Evolutionary conservation across 495 filamentous ascomycete species (phyloP), one percentile per base, ranked within the genome.

Genomic region (Penicillium crystallinum): DNA sequence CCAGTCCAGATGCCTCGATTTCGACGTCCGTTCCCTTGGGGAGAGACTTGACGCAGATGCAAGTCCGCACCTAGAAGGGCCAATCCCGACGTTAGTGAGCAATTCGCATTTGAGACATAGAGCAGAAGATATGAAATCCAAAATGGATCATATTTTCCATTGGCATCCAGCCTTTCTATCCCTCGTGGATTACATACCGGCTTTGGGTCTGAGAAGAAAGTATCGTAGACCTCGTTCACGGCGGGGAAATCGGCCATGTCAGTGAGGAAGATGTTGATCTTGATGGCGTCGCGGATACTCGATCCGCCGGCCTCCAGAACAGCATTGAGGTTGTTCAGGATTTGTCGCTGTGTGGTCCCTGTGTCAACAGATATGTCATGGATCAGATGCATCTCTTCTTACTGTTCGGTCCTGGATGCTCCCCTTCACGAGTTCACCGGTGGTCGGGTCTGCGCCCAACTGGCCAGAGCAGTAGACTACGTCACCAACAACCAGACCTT

Each of bases 261-360:
- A 1, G 80, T 78, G 25, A 89, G 67, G 68, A 86, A 90, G 54
- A 89, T 80, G 49, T 81, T 86, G 59, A 81, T 78, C 60, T 89
- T 87, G 44, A 88, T 77, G 8, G 86, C 84, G 45, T 85, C 81
- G 27, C 75, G 68, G 30, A 88, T 64, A 41, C 68, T 73, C 4
- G 82, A 85, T 14, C 83, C 83, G 1, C 81, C 81, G 6, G 82
- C 83, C 53, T 81, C 75, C 21, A 89, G 77, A 7, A 90, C 80
- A 14, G 82, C 79, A 7, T 71, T 67, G n/a, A 89, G 74, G 61
- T 88, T 90, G 44, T 71, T 68, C 53, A 87, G 68, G 34, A 74
- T 73, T 72, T 77, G 78, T 56, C 55, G 60, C 69, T 72, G n/a
- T n/a, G 30, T 4, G n/a, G 4, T 10, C 12, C 9, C 3, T 7